Evolutionary conservation across 345 rosid genomes (phyloP).

Genomic region (sweet orange (Citrus sinensis)): DVS_A1.0 CM039164.1:26620501-26621000

Average conservation of each 20-base stretch:
- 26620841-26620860: neutral
- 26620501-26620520: neutral
- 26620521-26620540: neutral
- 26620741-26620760: constrained; percentile 49
- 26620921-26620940: neutral
- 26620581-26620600: neutral
- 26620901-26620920: neutral
- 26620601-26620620: neutral
- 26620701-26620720: constrained; percentile 89
- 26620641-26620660: constrained; percentile 5
- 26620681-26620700: constrained; percentile 95
- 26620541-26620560: constrained; percentile 4
- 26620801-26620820: neutral
- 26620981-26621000: neutral
- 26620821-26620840: neutral
- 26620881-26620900: neutral
- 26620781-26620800: neutral
- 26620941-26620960: neutral
- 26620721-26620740: constrained; percentile 86
- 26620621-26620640: constrained; percentile 6
- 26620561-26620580: neutral
- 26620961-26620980: neutral
- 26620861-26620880: neutral
- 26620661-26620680: constrained; percentile 87
- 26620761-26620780: constrained; percentile 50